phyloP scores from a whole-genome alignment of 805 yeast species.

The Sugiyamaella marilandica region DNA sequence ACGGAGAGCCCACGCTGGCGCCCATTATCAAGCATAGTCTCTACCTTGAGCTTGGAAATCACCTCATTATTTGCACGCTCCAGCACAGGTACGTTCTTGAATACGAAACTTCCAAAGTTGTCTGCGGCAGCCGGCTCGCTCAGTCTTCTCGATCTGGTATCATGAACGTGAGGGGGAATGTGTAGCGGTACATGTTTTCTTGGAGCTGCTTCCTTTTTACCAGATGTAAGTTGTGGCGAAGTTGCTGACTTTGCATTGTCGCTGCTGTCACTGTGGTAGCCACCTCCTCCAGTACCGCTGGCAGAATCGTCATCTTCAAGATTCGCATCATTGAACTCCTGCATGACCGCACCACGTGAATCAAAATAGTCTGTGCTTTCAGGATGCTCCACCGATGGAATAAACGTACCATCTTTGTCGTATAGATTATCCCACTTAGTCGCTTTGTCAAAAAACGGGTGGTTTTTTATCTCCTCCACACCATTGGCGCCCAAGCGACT shows the following conservation, averaged over 20 bases:
- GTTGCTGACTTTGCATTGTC: slow-evolving; percentile 20
- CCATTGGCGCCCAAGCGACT: slow-evolving; percentile 71
- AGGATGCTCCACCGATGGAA: slow-evolving; percentile 74
- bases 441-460: slow-evolving; percentile 68
- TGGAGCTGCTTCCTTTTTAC: neutral
- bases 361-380: slow-evolving; percentile 92
- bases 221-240: neutral
- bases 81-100: slow-evolving; percentile 80
- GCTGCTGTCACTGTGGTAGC: slow-evolving; percentile 31
- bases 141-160: slow-evolving; percentile 59
- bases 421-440: slow-evolving; percentile 68
- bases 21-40: slow-evolving; percentile 58
- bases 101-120: slow-evolving; percentile 84
- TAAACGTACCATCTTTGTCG: slow-evolving; percentile 69
- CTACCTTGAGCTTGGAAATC: slow-evolving; percentile 78
- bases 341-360: slow-evolving; percentile 74
- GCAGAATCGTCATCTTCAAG: slow-evolving; percentile 26
- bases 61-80: slow-evolving; percentile 94
- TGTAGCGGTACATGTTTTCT: slow-evolving; percentile 38
- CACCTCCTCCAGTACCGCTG: slow-evolving; percentile 1
- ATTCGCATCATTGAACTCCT: slow-evolving; percentile 49
- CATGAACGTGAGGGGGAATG: slow-evolving; percentile 55
- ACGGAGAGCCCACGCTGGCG: slow-evolving; percentile 37
- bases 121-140: slow-evolving; percentile 56
- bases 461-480: slow-evolving; percentile 69